A percentile compares a stretch with the other conserved stretches of the same genome.
These are phyloP conservation scores for Suillus placidus DNA, from an alignment of 768 basidiomycete species.

Conservation along the genomic window DNA sequence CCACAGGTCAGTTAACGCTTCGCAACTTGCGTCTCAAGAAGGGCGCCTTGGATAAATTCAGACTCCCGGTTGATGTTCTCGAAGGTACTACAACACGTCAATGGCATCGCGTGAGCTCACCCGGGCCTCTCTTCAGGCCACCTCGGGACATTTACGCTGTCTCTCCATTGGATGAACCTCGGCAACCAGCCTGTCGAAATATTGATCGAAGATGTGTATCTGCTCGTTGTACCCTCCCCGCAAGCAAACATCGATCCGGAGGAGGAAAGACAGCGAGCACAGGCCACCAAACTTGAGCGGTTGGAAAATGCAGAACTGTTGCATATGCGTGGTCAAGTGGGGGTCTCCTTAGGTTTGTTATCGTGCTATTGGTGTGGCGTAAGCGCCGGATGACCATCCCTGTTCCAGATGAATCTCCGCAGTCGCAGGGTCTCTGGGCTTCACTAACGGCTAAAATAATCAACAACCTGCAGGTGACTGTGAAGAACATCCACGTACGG, in stretches of 20 bases:
- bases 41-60: conserved; percentile 92
- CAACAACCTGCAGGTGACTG: conserved; percentile 94
- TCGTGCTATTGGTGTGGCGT: neutral
- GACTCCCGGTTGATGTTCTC: conserved; percentile 91
- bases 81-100: conserved; percentile 59
- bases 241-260: conserved; percentile 69
- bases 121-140: conserved; percentile 53
- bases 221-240: conserved; percentile 85
- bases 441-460: conserved; percentile 87
- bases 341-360: conserved; percentile 48
- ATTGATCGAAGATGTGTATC: conserved; percentile 90
- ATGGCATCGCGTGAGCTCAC: neutral
- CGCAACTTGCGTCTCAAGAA: conserved; percentile 87
- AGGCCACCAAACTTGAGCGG: conserved; percentile 87
- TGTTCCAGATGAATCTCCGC: conserved; percentile 52
- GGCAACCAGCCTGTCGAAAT: conserved; percentile 91
- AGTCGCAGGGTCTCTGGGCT: conserved; percentile 82
- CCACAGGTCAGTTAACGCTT: conserved; percentile 77
- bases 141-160: conserved; percentile 83
- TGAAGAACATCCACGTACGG: conserved; percentile 94
- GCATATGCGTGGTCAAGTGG: conserved; percentile 63
- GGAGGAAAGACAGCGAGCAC: conserved; percentile 82
- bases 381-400: neutral
- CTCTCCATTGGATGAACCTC: conserved; percentile 87
- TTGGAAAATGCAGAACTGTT: conserved; percentile 86